These are phyloP conservation scores for Fusarium xyrophilum DNA, from an alignment of 2,329 filamentous ascomycete species.

Conservation along the genomic window DNA sequence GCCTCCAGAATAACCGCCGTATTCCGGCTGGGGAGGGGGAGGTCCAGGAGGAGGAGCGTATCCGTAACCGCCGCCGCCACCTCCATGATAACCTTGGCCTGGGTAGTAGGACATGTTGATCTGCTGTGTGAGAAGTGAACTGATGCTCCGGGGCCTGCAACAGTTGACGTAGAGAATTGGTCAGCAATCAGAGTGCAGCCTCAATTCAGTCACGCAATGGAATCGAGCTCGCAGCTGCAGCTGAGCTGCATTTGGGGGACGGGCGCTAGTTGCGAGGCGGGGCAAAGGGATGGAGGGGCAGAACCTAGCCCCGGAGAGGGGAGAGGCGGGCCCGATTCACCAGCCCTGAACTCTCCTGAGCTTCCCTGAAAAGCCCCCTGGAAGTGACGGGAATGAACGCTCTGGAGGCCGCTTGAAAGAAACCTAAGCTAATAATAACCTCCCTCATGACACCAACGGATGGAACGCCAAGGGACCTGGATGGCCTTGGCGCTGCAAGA, in stretches of 20 bases:
- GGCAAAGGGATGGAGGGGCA: slow-evolving; percentile 19
- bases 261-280: slow-evolving; percentile 30
- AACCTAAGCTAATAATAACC: too few relatives aligned
- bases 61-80: slow-evolving; percentile 45
- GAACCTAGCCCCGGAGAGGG: background rate
- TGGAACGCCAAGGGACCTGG: slow-evolving; percentile 31
- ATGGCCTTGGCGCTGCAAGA: slow-evolving; percentile 31
- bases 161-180: background rate
- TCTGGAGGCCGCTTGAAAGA: slow-evolving; percentile 28
- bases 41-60: slow-evolving; percentile 40
- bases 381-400: background rate
- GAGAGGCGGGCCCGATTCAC: slow-evolving; percentile 10
- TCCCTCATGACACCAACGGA: background rate
- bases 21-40: slow-evolving; percentile 38
- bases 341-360: slow-evolving; percentile 8
- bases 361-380: slow-evolving; percentile 16
- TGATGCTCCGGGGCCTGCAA: slow-evolving; percentile 3
- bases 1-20: slow-evolving; percentile 34
- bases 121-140: slow-evolving; percentile 2
- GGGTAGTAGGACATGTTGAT: slow-evolving; percentile 51
- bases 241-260: slow-evolving; percentile 1
- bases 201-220: slow-evolving; percentile 9
- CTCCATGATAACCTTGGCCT: slow-evolving; percentile 52
- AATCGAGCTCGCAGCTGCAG: background rate
- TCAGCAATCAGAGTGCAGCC: slow-evolving; percentile 7